A percentile compares a stretch with the other conserved stretches of the same genome.
These are phyloP conservation scores for Backusella australiensis DNA, from an alignment of 192 early-diverging fungal genomes.

Conservation along the genomic window DNA sequence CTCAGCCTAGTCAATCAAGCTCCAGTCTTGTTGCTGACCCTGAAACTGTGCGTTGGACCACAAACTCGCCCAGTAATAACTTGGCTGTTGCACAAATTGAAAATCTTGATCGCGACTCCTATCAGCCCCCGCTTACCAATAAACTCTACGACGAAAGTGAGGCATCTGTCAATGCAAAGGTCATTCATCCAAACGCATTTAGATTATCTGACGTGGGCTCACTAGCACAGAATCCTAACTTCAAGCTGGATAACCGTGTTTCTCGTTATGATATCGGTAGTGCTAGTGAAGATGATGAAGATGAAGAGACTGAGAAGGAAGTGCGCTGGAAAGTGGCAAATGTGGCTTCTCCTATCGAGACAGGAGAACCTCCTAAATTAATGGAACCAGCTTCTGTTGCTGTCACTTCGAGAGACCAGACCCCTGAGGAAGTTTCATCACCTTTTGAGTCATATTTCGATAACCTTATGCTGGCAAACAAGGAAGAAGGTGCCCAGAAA, in stretches of 20 bases:
- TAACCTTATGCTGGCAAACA: neutral
- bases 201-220: constrained; percentile 3
- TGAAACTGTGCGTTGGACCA: constrained; percentile 16
- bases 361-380: neutral
- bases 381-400: neutral
- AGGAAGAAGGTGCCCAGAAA: neutral
- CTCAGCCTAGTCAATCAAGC: neutral
- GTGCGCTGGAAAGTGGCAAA: constrained; percentile 16
- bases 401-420: neutral
- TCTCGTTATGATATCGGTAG: neutral
- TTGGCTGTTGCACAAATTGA: neutral
- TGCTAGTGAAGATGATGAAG: neutral
- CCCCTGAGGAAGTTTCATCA: neutral
- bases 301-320: neutral
- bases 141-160: neutral
- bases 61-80: neutral
- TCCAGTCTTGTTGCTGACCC: constrained; percentile 15
- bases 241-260: neutral
- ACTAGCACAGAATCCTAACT: neutral
- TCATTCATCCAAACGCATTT: constrained; percentile 5
- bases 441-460: neutral
- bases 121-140: neutral
- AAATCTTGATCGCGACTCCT: neutral
- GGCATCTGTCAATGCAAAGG: constrained; percentile 6
- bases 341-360: constrained; percentile 12